phyloP scores from a whole-genome alignment of 2,329 filamentous ascomycete species.

The Fusarium beomiforme region DNA sequence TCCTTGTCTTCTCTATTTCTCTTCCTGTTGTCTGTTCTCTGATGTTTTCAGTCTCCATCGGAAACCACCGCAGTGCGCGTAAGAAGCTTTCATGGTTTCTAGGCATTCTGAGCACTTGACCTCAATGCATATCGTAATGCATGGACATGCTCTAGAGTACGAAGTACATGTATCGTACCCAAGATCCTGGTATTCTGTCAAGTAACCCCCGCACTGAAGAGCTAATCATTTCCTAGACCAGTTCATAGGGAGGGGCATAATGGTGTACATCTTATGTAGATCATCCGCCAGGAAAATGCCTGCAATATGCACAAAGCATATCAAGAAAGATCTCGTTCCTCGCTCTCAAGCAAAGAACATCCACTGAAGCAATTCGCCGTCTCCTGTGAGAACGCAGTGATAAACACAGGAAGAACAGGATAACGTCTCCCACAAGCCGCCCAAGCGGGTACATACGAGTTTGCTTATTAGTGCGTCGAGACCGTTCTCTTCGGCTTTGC shows the following conservation, averaged over 20 bases:
- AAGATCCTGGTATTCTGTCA: slow-evolving; percentile 7
- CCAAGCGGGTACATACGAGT: slow-evolving; percentile 22
- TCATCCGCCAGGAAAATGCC: slow-evolving; percentile 30
- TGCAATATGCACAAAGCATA: slow-evolving; percentile 3
- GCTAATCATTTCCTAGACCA: slow-evolving; percentile 23
- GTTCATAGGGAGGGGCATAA: slow-evolving; percentile 31
- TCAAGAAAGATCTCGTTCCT: background rate
- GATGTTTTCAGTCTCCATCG: background rate
- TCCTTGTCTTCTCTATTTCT: background rate
- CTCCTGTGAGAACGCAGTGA: background rate
- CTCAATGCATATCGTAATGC: background rate
- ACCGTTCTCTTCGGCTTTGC: slow-evolving; percentile 44
- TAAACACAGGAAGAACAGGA: background rate
- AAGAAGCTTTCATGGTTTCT: background rate
- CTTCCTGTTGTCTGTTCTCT: background rate
- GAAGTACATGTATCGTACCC: background rate
- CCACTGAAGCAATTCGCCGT: slow-evolving; percentile 1
- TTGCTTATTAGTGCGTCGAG: slow-evolving; percentile 36
- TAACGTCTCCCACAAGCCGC: slow-evolving; percentile 15
- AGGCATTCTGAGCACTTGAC: background rate
- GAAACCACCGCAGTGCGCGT: background rate
- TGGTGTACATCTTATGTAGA: slow-evolving; percentile 45
- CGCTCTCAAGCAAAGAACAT: background rate
- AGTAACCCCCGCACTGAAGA: slow-evolving; percentile 21
- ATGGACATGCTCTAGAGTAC: background rate